Evolutionary conservation across 441 rosid genomes (phyloP), one percentile per base, ranked within the genome.

Genomic region (Erysimum pusillum): DNA sequence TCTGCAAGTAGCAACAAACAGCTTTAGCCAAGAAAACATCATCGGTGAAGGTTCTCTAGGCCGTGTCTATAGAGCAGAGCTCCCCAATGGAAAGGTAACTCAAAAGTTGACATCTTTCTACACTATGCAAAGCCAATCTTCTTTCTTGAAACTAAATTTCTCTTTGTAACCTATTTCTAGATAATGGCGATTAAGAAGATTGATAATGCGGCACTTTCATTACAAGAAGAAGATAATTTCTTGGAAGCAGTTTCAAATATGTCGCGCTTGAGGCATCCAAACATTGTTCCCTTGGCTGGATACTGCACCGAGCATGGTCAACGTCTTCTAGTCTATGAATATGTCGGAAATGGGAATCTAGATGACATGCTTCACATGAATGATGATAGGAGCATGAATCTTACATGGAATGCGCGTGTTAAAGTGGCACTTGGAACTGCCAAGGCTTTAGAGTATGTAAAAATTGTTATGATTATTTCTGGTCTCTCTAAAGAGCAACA

Each of bases 11-110:
- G 92, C 94, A 67, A 88, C 98, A 36, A 91, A 89, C 81, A 96
- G 99, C 86, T 93, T 96, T 68, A 85, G 94, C 78, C 98, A 91
- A 83, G 99, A 96, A 79, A 84, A 76, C 80, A 84, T 96, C 57
- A 69, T 96, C 7, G 99, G 99, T 60, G 99, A 96, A 90, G 99
- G 99, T 62, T 96, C 98, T 66, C 79, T 93, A 20, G 99, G 99
- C 59, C 97, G 99, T 64, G 99, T 96, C 73, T 96, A 96, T 83
- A 86, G 68, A 79, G 99, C 90, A 60, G 97, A 91, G 71, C 90
- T 96, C 69, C 81, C 92, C 18, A 88, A 88, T 35, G 97, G 97
- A 77, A 92, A 89, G 97, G 99, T 91, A 84, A 17, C n/a, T 63
- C 4, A 12, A 63, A 48, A 10, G 1, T 44, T 69, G 15, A 14